These are phyloP conservation scores for Naematelia aurantialba DNA, from an alignment of 768 basidiomycete species.

Conservation along the genomic window DNA sequence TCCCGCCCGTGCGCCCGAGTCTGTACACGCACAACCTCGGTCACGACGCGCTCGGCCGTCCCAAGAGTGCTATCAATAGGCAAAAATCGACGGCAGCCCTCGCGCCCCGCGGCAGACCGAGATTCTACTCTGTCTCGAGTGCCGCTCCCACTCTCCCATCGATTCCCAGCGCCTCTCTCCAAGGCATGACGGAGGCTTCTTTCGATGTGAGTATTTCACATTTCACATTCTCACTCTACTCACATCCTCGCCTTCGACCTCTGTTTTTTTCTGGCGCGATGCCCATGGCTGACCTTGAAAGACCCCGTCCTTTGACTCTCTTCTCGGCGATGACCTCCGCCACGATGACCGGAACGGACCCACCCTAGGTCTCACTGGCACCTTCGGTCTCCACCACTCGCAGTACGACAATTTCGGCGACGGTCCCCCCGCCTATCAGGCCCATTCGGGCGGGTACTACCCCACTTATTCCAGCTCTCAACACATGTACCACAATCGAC, in stretches of 20 bases:
- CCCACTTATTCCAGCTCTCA: background rate
- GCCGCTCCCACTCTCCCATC: slow-evolving; percentile 1
- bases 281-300: background rate
- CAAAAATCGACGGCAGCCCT: background rate
- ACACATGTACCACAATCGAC: background rate
- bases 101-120: background rate
- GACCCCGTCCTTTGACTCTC: background rate
- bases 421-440: background rate
- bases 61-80: slow-evolving; percentile 2
- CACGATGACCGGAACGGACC: background rate
- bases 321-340: background rate
- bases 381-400: background rate
- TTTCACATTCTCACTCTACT: background rate
- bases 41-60: slow-evolving; percentile 1
- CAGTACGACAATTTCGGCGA: background rate
- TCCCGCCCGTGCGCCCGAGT: slow-evolving; percentile 1
- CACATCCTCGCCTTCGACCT: background rate
- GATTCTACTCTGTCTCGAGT: slow-evolving; percentile 6
- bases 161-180: slow-evolving; percentile 7
- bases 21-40: background rate
- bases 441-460: background rate
- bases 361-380: background rate
- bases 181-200: background rate
- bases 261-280: too few species aligned
- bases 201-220: slow-evolving; percentile 3